Evolutionary conservation across 495 filamentous ascomycete species (phyloP).

Genomic region (Annulohypoxylon maeteangense): DNA sequence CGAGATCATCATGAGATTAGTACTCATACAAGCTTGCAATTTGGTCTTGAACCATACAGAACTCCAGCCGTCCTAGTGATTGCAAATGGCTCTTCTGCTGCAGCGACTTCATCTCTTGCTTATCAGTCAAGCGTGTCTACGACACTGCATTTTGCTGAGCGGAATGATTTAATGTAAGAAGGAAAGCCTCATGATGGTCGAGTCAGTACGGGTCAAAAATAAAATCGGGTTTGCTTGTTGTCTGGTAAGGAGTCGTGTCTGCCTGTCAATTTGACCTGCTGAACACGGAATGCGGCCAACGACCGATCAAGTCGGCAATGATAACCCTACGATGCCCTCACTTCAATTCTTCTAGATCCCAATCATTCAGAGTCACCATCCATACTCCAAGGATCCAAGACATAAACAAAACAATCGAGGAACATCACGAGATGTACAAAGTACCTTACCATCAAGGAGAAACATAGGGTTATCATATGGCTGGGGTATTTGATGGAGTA

Average conservation of each 20-base stretch:
- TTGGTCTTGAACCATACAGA: slow-evolving; percentile 15
- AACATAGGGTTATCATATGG: not conserved
- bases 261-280: not conserved
- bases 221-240: not conserved
- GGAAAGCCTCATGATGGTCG: not conserved
- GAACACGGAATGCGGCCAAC: not conserved
- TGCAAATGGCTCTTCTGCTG: slow-evolving; percentile 40
- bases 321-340: not conserved
- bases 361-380: not conserved
- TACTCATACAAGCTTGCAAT: slow-evolving; percentile 15
- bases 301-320: not conserved
- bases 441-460: not conserved
- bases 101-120: slow-evolving; percentile 35
- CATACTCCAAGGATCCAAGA: not conserved
- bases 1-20: not conserved
- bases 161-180: slow-evolving; percentile 33
- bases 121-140: slow-evolving; percentile 31
- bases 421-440: not conserved
- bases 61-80: slow-evolving; percentile 27
- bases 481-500: not conserved
- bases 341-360: not conserved
- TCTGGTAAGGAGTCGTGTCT: not conserved
- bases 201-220: not conserved
- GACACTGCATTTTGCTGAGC: slow-evolving; percentile 33
- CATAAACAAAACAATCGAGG: not conserved